Percentiles rank a stretch among this genome's conserved stretches.
These are phyloP conservation scores for Salvia sclarea DNA, from an alignment of 305 asterid genomes.

Conservation along the genomic window DNA sequence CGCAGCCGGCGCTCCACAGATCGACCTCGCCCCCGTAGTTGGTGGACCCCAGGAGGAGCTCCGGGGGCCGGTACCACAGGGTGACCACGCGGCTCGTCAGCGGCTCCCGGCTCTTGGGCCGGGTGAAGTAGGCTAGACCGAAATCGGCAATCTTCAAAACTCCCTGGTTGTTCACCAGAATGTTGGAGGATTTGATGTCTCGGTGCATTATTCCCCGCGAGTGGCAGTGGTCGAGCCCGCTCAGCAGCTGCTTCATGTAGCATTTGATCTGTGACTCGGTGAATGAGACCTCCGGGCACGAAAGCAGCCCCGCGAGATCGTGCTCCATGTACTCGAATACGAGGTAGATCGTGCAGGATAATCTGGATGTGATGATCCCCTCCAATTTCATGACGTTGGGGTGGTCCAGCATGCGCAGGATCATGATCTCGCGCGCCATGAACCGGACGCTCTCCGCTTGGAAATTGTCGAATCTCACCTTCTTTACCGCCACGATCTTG, in stretches of 20 bases:
- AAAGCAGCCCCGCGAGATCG: constrained; percentile 76
- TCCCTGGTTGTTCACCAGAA: constrained; percentile 77
- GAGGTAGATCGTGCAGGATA: constrained; percentile 71
- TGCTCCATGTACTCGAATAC: constrained; percentile 97
- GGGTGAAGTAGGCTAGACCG: too few species aligned
- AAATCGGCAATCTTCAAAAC: constrained; percentile 61
- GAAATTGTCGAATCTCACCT: constrained; percentile 87
- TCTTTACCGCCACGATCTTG: constrained; percentile 76
- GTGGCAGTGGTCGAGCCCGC: constrained; percentile 86
- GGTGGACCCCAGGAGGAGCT: too few species aligned
- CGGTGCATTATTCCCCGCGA: constrained; percentile 80
- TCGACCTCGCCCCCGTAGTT: too few species aligned
- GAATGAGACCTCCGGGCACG: constrained; percentile 73
- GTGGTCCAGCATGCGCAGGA: constrained; percentile 80
- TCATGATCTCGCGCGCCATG: constrained; percentile 82
- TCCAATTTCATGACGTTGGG: constrained; percentile 87
- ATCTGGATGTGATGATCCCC: constrained; percentile 78
- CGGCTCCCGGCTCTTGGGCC: too few species aligned
- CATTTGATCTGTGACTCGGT: constrained; percentile 88
- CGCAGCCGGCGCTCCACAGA: constrained; percentile 57
- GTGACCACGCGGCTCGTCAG: too few species aligned
- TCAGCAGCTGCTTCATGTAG: constrained; percentile 67
- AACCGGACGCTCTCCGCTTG: constrained; percentile 87
- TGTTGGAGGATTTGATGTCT: constrained; percentile 78
- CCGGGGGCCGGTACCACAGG: too few species aligned